Conservation (phyloP, 495 filamentous ascomycete genomes). For the Massariosphaeria phaeospora region DNA sequence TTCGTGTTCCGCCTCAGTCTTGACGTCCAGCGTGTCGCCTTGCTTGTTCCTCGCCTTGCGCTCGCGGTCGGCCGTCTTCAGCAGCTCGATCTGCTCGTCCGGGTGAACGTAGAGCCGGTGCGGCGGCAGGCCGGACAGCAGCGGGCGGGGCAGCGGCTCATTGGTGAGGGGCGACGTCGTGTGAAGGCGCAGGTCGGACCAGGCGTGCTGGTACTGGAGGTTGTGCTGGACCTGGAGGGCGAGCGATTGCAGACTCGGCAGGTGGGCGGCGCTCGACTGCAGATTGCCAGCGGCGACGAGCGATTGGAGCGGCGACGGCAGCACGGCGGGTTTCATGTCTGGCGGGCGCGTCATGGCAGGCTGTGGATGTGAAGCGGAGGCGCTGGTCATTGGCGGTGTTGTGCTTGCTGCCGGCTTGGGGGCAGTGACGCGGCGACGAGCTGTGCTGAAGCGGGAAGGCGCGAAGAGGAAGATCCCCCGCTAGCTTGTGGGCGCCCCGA, state of each 20-base stretch:
- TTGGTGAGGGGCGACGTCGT: conserved; percentile 45
- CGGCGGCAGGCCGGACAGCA: conserved; percentile 86
- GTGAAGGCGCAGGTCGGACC: conserved; percentile 66
- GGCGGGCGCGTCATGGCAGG: conserved; percentile 7
- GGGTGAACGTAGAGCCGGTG: conserved; percentile 84
- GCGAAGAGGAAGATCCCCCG: conserved; percentile 16
- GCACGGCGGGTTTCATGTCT: conserved; percentile 20
- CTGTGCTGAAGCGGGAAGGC: conserved; percentile 27
- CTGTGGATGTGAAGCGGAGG: background rate
- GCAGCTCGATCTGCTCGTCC: conserved; percentile 78
- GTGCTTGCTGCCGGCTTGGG: background rate
- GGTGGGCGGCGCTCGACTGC: conserved; percentile 2
- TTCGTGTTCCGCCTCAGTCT: conserved; percentile 55
- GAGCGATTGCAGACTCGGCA: conserved; percentile 42
- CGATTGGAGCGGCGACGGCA: conserved; percentile 19
- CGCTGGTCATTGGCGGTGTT: conserved; percentile 9
- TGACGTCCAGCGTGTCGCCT: conserved; percentile 43
- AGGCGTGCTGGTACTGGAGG: conserved; percentile 80
- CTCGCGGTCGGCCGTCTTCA: conserved; percentile 39
- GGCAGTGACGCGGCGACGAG: conserved; percentile 1
- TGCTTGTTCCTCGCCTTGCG: conserved; percentile 17
- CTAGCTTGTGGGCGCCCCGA: conserved; percentile 10
- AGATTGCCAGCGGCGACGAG: conserved; percentile 7
- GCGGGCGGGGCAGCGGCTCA: conserved; percentile 49
- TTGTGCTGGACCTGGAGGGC: conserved; percentile 71